Conservation (phyloP, 768 basidiomycete species). For the Suillus cothurnatus region DNA sequence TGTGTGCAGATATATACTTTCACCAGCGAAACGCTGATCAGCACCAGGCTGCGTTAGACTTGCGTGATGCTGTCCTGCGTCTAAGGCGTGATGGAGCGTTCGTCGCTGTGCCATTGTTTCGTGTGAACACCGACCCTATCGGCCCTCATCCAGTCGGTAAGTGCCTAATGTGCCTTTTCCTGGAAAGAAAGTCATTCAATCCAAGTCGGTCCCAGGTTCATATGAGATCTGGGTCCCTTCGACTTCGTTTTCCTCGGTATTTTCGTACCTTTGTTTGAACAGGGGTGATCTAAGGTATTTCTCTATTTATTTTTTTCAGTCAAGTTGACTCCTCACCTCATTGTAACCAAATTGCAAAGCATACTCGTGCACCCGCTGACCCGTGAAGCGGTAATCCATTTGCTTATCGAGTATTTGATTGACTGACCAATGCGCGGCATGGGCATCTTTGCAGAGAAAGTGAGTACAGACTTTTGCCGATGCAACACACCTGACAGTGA, state of each 20-base stretch:
- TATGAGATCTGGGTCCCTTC: conserved; percentile 83
- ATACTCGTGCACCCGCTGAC: conserved; percentile 78
- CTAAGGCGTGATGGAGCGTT: conserved; percentile 77
- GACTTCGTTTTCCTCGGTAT: conserved; percentile 75
- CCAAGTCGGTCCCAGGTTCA: conserved; percentile 49
- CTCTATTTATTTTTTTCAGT: neutral
- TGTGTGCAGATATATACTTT: conserved; percentile 75
- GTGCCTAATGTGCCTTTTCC: conserved; percentile 20
- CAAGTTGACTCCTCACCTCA: neutral
- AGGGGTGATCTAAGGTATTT: conserved; percentile 66
- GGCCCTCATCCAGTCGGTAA: conserved; percentile 78
- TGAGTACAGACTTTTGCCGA: conserved; percentile 30
- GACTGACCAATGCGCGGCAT: neutral
- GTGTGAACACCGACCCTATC: conserved; percentile 67
- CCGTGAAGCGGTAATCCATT: conserved; percentile 53
- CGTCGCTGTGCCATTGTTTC: conserved; percentile 74
- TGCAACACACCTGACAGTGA: neutral
- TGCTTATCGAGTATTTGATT: neutral
- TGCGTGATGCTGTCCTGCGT: conserved; percentile 71
- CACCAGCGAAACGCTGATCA: conserved; percentile 65
- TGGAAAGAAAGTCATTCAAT: neutral
- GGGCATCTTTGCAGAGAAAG: conserved; percentile 45
- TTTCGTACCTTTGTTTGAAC: conserved; percentile 72
- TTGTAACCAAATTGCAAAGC: conserved; percentile 36
- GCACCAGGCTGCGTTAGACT: conserved; percentile 63